Base-by-base conservation (phyloP, 805 yeast species). In the Saccharomyces jurei region DNA sequence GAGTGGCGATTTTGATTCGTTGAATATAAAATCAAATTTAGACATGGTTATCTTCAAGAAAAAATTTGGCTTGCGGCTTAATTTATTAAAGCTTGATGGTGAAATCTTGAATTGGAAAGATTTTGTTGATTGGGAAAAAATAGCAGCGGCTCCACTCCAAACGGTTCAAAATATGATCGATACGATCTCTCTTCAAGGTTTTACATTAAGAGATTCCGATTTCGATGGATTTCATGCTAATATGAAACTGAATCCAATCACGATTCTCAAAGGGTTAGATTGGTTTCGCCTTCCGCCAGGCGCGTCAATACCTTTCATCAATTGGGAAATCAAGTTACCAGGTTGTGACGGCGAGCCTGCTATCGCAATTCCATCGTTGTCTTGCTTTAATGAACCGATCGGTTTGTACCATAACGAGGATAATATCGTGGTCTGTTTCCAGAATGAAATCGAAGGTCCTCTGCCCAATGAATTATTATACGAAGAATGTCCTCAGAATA, bases 291-390 rank as follows among this genome's bases (percentile, higher is more conserved):
- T 57, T 4, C 58, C 65, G 1, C 27, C 52, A 17, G 17, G 50
- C 28, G 14, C 51, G 2, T 25, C 58, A 14, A 55, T 77, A 4
- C 80, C 81, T 10, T 48, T 55, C 8, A 53, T 75, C 6, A 54
- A 60, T 4, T 76, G 80, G 79, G 63, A 66, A 17, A 9, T 76
- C 1, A 59, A 63, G 10, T 54, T 75, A 17, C 63, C 71, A 6
- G 77, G 73, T 58, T 77, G 81, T 58, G 28, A 60, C 29, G 60
- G 61, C 1, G 46, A 60, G 0, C 67, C 70, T 13, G 57, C 60
- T 0, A 68, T 76, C 9, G 52, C 58, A 3, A 30, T 76, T 9
- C 68, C 75, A 10, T 60, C 56, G 41, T 54, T 61, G 14, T 30
- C 49, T 11, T 60, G 61, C 50, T 44, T 32, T 22, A 60, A 57